phyloP scores from a whole-genome alignment of 768 basidiomycete genomes.

The Hypholoma fasciculare region DNA sequence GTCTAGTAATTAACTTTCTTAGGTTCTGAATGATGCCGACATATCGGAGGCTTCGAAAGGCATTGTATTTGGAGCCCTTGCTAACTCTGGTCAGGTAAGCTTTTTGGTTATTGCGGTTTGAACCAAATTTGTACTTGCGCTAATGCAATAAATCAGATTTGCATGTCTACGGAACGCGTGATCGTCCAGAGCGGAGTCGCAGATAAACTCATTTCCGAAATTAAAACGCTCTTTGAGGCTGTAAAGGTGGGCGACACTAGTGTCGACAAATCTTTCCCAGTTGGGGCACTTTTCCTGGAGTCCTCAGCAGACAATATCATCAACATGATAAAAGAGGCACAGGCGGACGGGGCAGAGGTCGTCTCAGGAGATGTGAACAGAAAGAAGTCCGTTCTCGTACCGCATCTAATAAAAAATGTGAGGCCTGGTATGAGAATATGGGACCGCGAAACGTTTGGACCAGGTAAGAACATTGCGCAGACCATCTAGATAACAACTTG shows the following conservation, averaged over 20 bases:
- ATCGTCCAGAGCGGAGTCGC: slow-evolving; percentile 46
- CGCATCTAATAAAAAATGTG: slow-evolving; percentile 50
- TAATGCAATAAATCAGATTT: slow-evolving; percentile 32
- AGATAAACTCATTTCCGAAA: slow-evolving; percentile 30
- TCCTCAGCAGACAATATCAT: slow-evolving; percentile 46
- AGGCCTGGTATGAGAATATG: slow-evolving; percentile 51
- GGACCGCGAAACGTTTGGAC: slow-evolving; percentile 65
- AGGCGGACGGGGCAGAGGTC: slow-evolving; percentile 43
- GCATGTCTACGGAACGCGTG: slow-evolving; percentile 62
- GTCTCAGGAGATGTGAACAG: slow-evolving; percentile 42
- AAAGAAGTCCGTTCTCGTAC: slow-evolving; percentile 44
- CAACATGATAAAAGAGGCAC: slow-evolving; percentile 42
- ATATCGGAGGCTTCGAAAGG: slow-evolving; percentile 51
- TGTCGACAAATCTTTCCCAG: slow-evolving; percentile 24
- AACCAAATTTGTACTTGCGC: too few species aligned
- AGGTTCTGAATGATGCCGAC: slow-evolving; percentile 57
- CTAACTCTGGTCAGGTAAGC: slow-evolving; percentile 43
- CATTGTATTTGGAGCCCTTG: slow-evolving; percentile 43
- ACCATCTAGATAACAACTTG: neutral
- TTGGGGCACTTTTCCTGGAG: slow-evolving; percentile 44
- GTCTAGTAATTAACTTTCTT: neutral
- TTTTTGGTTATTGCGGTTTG: neutral
- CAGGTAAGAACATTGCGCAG: slow-evolving; percentile 34
- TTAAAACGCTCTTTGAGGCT: slow-evolving; percentile 29
- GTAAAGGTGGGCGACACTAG: slow-evolving; percentile 41